Evolutionary conservation across 345 rosid species (phyloP).

Genomic region (Eucalyptus cloeziana): DNA sequence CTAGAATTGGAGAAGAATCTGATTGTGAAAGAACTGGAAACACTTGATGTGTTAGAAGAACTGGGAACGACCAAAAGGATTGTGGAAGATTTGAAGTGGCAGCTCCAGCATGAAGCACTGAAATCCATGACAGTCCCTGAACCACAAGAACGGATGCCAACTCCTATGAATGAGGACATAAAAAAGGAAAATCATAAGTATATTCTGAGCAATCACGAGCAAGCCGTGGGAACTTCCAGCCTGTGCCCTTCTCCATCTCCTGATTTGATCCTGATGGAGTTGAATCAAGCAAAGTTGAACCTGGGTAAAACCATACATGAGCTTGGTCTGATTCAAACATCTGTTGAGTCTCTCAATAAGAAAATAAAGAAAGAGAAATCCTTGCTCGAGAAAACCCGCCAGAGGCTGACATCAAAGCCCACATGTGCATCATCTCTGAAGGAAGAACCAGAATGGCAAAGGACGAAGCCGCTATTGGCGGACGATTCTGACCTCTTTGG

Average conservation of each 20-base stretch:
- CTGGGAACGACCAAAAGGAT: slow-evolving; percentile 75
- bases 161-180: slow-evolving; percentile 50
- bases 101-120: slow-evolving; percentile 72
- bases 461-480: neutral
- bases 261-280: slow-evolving; percentile 62
- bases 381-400: slow-evolving; percentile 47
- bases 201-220: slow-evolving; percentile 4
- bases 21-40: slow-evolving; percentile 84
- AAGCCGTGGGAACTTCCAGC: slow-evolving; percentile 14
- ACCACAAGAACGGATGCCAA: slow-evolving; percentile 11
- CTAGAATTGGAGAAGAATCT: slow-evolving; percentile 86
- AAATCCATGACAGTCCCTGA: slow-evolving; percentile 44
- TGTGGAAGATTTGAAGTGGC: slow-evolving; percentile 81
- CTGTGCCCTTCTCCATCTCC: slow-evolving; percentile 52
- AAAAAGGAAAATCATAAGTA: slow-evolving; percentile 25
- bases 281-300: slow-evolving; percentile 82
- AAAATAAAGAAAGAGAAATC: slow-evolving; percentile 72
- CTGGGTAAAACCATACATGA: slow-evolving; percentile 84
- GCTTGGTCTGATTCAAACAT: slow-evolving; percentile 67
- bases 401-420: slow-evolving; percentile 53
- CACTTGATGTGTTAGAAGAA: slow-evolving; percentile 89
- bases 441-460: slow-evolving; percentile 7
- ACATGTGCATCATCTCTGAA: slow-evolving; percentile 37
- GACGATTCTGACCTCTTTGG: neutral
- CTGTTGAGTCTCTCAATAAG: slow-evolving; percentile 68